A percentile compares a stretch with the other conserved stretches of the same genome.
These are phyloP conservation scores for Calonectria honghensis DNA, from an alignment of 2,329 filamentous ascomycete species.

Conservation along the genomic window DNA sequence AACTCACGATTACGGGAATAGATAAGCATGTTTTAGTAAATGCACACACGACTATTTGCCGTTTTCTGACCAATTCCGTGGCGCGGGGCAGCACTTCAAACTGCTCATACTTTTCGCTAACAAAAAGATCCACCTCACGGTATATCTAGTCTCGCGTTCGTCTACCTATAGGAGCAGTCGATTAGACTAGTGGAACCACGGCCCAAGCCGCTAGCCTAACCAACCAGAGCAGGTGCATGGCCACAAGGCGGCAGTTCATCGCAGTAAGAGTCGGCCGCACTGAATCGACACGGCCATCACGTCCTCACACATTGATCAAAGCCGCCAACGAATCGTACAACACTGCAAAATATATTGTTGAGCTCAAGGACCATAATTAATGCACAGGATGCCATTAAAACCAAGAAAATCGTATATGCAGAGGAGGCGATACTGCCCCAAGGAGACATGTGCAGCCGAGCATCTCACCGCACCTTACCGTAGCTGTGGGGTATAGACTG, in stretches of 20 bases:
- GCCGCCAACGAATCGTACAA: neutral
- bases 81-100: neutral
- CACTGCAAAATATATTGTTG: neutral
- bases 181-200: conserved; percentile 25
- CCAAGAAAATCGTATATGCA: conserved; percentile 18
- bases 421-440: conserved; percentile 23
- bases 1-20: neutral
- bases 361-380: neutral
- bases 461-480: conserved; percentile 20
- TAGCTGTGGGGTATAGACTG: conserved; percentile 29
- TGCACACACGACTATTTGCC: neutral
- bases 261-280: neutral
- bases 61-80: neutral
- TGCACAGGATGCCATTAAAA: neutral
- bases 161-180: neutral
- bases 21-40: neutral
- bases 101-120: conserved; percentile 8
- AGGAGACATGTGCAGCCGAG: conserved; percentile 13
- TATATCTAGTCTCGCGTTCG: neutral
- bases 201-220: conserved; percentile 21
- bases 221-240: conserved; percentile 11
- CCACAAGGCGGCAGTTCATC: neutral
- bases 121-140: neutral
- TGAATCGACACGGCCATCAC: neutral
- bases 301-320: neutral